Evolutionary conservation across 1,139 yeast species (phyloP).

Genomic region (Meyerozyma sp.): DNA sequence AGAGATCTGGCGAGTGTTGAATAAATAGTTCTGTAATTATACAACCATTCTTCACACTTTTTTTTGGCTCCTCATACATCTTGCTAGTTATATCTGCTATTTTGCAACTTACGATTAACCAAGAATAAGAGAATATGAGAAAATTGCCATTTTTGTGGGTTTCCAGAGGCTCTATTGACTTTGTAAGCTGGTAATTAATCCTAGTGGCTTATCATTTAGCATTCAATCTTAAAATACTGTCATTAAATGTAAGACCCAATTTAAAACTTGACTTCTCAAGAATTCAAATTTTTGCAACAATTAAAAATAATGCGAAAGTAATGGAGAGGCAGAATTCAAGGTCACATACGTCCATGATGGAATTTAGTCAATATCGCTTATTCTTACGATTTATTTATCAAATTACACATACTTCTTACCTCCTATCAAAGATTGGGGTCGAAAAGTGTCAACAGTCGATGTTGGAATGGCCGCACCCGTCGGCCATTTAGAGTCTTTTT

Average conservation of each 20-base stretch:
- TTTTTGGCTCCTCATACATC: no score
- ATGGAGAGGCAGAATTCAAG: not conserved
- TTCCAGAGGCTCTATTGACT: no score
- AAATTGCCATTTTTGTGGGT: no score
- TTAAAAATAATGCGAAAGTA: not conserved
- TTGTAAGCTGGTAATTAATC: no score
- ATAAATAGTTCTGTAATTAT: no score
- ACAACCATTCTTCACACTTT: no score
- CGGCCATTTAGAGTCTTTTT: conserved; percentile 42
- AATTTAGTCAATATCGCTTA: not conserved
- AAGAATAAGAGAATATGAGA: no score
- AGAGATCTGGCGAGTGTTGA: not conserved
- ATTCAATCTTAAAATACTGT: no score
- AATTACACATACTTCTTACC: not conserved
- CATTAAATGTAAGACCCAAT: not conserved
- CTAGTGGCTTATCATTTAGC: no score
- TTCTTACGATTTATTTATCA: not conserved
- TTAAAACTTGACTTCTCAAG: not conserved
- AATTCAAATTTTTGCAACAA: not conserved
- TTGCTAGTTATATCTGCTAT: no score
- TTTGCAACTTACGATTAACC: no score
- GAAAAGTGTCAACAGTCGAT: not conserved
- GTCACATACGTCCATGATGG: no score
- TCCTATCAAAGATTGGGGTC: not conserved
- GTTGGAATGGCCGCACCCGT: conserved; percentile 35